phyloP scores from a whole-genome alignment of 176 grass and related monocot species.

The Saccharum spontaneum region DNA sequence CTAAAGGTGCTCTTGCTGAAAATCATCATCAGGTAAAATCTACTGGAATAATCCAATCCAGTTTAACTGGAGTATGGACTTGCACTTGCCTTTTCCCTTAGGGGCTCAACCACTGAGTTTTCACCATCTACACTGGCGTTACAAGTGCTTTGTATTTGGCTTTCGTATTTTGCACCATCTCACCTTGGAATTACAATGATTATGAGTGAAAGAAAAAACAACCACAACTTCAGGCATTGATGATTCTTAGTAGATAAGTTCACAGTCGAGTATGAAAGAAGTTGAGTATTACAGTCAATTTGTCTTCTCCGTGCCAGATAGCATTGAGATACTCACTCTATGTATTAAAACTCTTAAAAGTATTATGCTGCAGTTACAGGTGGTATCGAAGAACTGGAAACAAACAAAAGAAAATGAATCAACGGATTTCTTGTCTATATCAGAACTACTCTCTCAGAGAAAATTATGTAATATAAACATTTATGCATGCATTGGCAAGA shows the following conservation, averaged over 20 bases:
- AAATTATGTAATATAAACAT: slow-evolving; percentile 33
- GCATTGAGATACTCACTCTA: background rate
- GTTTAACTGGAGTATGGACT: background rate
- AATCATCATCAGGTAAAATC: slow-evolving; percentile 41
- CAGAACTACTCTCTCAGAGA: slow-evolving; percentile 45
- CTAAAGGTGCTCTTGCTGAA: slow-evolving; percentile 29
- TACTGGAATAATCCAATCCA: background rate
- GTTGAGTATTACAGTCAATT: background rate
- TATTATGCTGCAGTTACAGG: slow-evolving; percentile 34
- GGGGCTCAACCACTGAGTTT: background rate
- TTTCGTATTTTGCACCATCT: slow-evolving; percentile 8
- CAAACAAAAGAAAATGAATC: slow-evolving; percentile 25
- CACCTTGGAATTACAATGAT: slow-evolving; percentile 15
- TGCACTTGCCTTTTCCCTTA: background rate
- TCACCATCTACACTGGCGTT: background rate
- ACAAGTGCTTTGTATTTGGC: background rate
- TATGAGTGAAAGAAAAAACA: background rate
- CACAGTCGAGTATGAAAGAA: background rate
- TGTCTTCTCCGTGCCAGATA: background rate
- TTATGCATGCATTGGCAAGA: slow-evolving; percentile 41
- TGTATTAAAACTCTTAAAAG: background rate
- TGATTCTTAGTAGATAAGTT: slow-evolving; percentile 14
- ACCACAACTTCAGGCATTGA: background rate
- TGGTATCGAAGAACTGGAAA: slow-evolving; percentile 55
- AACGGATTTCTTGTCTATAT: slow-evolving; percentile 15